These are phyloP conservation scores for Posidonia oceanica DNA, from an alignment of 116 monocot species.

Conservation along the genomic window DNA sequence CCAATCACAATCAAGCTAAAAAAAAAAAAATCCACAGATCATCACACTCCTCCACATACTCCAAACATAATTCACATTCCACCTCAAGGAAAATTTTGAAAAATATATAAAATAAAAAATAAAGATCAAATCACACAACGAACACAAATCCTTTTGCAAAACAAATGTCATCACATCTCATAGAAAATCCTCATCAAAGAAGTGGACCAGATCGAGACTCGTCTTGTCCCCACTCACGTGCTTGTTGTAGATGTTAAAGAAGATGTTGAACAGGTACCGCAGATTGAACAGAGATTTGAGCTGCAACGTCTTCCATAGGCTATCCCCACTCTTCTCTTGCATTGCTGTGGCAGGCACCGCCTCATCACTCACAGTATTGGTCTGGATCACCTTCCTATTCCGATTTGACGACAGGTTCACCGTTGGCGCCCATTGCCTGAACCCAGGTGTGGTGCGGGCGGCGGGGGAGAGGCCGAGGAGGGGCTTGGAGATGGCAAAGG, in stretches of 20 bases:
- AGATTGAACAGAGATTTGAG: slow-evolving; percentile 74
- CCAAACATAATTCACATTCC: too few species aligned
- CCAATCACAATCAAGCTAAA: too few species aligned
- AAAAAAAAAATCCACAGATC: too few species aligned
- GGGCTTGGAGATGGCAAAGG: not conserved
- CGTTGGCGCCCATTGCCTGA: too few species aligned
- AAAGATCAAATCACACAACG: not conserved
- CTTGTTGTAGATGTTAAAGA: slow-evolving; percentile 97
- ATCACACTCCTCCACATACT: too few species aligned
- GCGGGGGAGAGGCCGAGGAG: not conserved
- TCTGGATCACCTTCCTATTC: slow-evolving; percentile 1
- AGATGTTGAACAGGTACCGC: slow-evolving; percentile 95
- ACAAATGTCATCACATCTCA: too few species aligned
- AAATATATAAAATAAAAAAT: too few species aligned
- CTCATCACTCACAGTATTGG: not conserved
- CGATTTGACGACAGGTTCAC: too few species aligned
- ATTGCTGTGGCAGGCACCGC: not conserved
- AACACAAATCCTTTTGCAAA: not conserved
- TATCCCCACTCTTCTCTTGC: slow-evolving; percentile 1
- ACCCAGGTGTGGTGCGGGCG: too few species aligned
- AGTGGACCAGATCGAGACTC: not conserved
- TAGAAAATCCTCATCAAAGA: too few species aligned
- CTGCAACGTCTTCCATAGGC: slow-evolving; percentile 41
- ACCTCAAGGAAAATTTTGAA: too few species aligned
- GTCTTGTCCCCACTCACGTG: slow-evolving; percentile 30